Evolutionary conservation across 2,329 filamentous ascomycete species (phyloP).

Genomic region (Pestalotiopsis sp.): DNA sequence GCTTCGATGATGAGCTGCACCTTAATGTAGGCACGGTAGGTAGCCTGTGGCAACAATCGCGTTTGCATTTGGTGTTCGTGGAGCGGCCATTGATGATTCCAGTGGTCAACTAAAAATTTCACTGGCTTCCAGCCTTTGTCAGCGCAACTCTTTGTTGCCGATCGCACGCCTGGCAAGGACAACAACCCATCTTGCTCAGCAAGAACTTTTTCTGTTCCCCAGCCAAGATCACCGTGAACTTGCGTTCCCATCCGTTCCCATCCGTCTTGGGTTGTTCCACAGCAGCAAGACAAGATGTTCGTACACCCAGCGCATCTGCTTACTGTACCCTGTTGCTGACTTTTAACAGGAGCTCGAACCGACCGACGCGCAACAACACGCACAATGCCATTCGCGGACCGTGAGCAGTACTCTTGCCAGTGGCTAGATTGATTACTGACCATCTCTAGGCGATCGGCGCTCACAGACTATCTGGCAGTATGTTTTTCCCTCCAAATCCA

Average conservation of each 20-base stretch:
- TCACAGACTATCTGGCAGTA: conserved; percentile 29
- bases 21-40: no score
- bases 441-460: conserved; percentile 23
- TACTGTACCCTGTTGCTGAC: not conserved
- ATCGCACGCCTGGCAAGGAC: not conserved
- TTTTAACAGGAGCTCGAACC: conserved; percentile 15
- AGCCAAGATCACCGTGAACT: no score
- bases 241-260: not conserved
- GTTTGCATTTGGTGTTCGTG: not conserved
- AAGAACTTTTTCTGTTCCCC: not conserved
- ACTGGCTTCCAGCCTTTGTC: not conserved
- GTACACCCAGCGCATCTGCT: not conserved
- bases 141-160: not conserved
- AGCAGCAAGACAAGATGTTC: not conserved
- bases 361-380: conserved; percentile 14
- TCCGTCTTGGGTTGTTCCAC: not conserved
- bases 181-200: not conserved
- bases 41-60: not conserved
- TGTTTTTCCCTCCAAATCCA: not conserved
- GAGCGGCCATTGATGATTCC: not conserved
- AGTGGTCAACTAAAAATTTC: not conserved
- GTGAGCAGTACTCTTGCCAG: conserved; percentile 11
- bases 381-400: conserved; percentile 24
- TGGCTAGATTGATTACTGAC: not conserved
- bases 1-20: not conserved